A percentile compares a stretch with the other conserved stretches of the same genome.
Evolutionary conservation across 2,329 filamentous ascomycete species (phyloP).

Genomic region (Colletotrichum navitas): DNA sequence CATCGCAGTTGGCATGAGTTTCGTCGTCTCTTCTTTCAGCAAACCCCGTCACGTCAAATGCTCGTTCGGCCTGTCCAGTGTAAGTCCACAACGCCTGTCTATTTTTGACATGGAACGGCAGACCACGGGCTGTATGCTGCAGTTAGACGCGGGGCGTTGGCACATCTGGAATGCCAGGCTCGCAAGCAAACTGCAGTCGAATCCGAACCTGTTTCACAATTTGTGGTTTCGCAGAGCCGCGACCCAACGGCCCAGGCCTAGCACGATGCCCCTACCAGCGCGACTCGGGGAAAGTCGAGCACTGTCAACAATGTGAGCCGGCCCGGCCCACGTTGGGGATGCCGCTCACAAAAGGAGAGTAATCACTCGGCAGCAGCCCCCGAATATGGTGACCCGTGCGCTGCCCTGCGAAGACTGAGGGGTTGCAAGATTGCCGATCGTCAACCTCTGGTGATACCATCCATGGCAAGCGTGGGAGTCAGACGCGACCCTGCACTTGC

Average conservation of each 20-base stretch:
- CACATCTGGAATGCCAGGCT: neutral
- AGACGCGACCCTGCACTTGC: neutral
- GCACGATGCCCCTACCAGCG: neutral
- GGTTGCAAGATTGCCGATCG: neutral
- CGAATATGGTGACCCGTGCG: neutral
- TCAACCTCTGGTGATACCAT: neutral
- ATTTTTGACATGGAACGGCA: neutral
- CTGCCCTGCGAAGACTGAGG: neutral
- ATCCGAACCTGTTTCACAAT: neutral
- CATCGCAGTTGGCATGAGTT: neutral
- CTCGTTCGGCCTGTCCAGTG: neutral
- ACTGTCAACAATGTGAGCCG: conserved; percentile 5
- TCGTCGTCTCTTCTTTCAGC: conserved; percentile 25
- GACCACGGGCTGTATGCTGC: no score
- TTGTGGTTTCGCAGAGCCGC: no score
- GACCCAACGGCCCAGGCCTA: neutral
- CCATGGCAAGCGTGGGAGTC: neutral
- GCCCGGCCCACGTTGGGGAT: conserved; percentile 2
- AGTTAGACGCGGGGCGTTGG: neutral
- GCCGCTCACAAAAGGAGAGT: neutral
- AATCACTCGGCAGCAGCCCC: conserved; percentile 1
- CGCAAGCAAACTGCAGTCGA: neutral
- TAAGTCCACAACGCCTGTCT: neutral
- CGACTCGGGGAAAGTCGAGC: conserved; percentile 6
- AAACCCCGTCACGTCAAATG: conserved; percentile 18